Conservation (phyloP, 192 early-diverging fungal genomes). For the Chytriomyces confervae region DNA sequence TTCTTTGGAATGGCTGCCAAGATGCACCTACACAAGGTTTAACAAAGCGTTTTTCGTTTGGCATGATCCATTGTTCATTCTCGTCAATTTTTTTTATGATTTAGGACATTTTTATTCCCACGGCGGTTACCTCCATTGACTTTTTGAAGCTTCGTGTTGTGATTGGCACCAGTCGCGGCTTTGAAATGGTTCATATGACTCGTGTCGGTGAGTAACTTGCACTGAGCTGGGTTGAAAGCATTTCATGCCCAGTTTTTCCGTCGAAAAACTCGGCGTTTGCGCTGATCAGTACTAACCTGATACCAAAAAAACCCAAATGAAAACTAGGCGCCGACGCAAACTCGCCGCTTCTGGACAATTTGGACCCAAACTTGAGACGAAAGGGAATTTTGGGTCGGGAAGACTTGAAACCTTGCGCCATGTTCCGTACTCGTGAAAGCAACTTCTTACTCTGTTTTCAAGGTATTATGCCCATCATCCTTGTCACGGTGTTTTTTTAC, state of each 20-base stretch:
- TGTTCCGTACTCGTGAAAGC: constrained; percentile 79
- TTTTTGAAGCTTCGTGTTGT: constrained; percentile 84
- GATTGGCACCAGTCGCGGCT: constrained; percentile 89
- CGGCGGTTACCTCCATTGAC: constrained; percentile 84
- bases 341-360: constrained; percentile 78
- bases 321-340: constrained; percentile 21
- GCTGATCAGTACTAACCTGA: too few species aligned
- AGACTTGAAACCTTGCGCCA: constrained; percentile 75
- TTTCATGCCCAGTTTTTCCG: neutral
- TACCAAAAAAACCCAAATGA: too few species aligned
- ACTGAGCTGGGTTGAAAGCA: constrained; percentile 34
- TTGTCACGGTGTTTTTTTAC: neutral
- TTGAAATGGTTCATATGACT: constrained; percentile 89
- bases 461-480: constrained; percentile 54
- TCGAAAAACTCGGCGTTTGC: too few species aligned
- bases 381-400: constrained; percentile 82
- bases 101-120: constrained; percentile 92
- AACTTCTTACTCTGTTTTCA: constrained; percentile 92
- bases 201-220: constrained; percentile 70
- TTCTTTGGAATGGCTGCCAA: constrained; percentile 60
- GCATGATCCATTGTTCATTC: neutral
- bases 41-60: neutral
- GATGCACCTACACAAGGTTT: constrained; percentile 62
- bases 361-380: constrained; percentile 66
- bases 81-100: constrained; percentile 23